A percentile compares a stretch with the other conserved stretches of the same genome.
Conservation (phyloP, 2,329 filamentous ascomycete species). For the Pestalotiopsis sp. region DNA sequence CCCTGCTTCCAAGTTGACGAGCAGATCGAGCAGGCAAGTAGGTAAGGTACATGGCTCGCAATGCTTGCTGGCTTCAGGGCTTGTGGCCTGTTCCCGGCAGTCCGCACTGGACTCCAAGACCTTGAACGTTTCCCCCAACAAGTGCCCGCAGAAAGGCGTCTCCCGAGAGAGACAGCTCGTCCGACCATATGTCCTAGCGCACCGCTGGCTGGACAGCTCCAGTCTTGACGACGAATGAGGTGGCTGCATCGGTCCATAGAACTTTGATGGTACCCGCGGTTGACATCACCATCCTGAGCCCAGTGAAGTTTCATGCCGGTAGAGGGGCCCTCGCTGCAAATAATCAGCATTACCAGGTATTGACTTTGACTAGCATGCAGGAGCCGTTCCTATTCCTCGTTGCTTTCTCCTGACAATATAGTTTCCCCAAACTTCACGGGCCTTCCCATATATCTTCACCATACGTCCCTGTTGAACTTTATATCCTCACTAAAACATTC, state of each 20-base stretch:
- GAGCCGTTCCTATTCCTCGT: neutral
- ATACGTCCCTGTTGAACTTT: neutral
- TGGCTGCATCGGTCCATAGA: neutral
- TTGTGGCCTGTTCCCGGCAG: neutral
- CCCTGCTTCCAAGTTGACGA: neutral
- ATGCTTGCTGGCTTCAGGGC: neutral
- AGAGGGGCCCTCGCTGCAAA: neutral
- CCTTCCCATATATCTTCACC: neutral
- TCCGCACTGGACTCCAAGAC: neutral
- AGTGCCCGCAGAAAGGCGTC: neutral
- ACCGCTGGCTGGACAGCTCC: neutral
- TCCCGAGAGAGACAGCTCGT: neutral
- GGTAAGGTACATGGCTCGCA: neutral
- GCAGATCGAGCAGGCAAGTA: neutral
- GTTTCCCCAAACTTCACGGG: neutral
- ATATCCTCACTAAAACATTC: neutral
- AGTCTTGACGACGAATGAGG: constrained; percentile 1
- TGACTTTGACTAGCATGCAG: constrained; percentile 3
- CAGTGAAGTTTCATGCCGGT: constrained; percentile 5
- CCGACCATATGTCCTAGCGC: constrained; percentile 6
- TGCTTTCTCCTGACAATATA: neutral
- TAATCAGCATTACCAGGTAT: neutral
- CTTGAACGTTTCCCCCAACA: neutral
- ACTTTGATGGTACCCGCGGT: constrained; percentile 11
- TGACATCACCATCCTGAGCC: constrained; percentile 14